These are phyloP conservation scores for Solanum piurae DNA, from an alignment of 257 asterid species.

Conservation along the genomic window DNA sequence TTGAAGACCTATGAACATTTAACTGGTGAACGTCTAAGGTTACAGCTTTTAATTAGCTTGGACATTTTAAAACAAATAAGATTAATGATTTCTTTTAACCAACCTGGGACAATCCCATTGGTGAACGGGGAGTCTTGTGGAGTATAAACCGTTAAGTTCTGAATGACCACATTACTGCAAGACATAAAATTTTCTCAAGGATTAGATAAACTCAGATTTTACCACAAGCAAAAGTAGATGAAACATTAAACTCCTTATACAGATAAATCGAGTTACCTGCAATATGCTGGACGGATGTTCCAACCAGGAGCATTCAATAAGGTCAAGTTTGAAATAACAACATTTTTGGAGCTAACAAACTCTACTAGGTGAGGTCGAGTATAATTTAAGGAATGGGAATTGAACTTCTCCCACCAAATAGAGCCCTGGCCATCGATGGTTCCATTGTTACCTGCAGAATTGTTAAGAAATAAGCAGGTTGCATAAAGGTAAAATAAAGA, in stretches of 20 bases:
- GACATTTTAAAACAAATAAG: not conserved
- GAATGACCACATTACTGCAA: slow-evolving; percentile 82
- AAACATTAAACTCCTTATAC: not conserved
- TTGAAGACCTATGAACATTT: not conserved
- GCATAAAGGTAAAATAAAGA: not conserved
- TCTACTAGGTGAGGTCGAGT: slow-evolving; percentile 91
- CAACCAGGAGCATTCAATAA: slow-evolving; percentile 87
- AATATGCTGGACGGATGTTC: slow-evolving; percentile 77
- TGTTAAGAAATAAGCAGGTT: not conserved
- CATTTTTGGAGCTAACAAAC: slow-evolving; percentile 43
- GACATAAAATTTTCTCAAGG: not conserved
- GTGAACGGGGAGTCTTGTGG: slow-evolving; percentile 83
- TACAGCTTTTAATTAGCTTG: not conserved
- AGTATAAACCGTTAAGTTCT: slow-evolving; percentile 68
- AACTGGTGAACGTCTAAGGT: not conserved
- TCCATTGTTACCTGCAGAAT: slow-evolving; percentile 72
- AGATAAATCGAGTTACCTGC: slow-evolving; percentile 60
- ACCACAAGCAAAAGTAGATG: not conserved
- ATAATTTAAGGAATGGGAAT: slow-evolving; percentile 53
- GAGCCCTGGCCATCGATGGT: slow-evolving; percentile 95
- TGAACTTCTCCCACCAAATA: slow-evolving; percentile 79
- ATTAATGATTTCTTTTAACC: slow-evolving; percentile 2
- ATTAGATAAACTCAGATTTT: not conserved
- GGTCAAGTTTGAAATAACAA: slow-evolving; percentile 83
- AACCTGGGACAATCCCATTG: slow-evolving; percentile 89